Evolutionary conservation across 78 protist species (phyloP), one percentile per base, ranked within the genome.

Genomic region (Corallochytrium limacisporum): DNA sequence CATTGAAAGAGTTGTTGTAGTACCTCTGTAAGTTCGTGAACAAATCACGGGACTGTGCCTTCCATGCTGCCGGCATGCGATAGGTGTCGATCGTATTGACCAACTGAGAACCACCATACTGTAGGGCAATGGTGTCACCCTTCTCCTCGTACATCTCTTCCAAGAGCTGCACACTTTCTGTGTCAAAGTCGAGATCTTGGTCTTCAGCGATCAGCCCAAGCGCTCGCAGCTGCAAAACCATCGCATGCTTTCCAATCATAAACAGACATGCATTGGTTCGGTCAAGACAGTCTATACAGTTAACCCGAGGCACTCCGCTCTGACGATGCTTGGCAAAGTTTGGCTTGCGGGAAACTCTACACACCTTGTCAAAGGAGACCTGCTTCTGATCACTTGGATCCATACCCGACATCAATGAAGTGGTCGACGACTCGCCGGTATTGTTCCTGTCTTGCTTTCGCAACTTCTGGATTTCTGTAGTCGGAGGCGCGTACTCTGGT

Each of bases 271-370:
- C 65, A 71, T 93, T 92, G 28, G 99, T 96, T 12, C 99, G 79
- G 66, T 96, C 99, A 4, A 96, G 77, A n/a, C 98, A 89, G 66
- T 96, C 99, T 28, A 96, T 75, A 71, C 99, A 96, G 65, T 94
- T 94, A 47, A 85, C 81, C 13, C 98, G 82, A 18, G 84, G 75
- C 2, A 90, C 86, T 15, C 96, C 98, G 26, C 51, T 47, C 4
- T n/a, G n/a, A n/a, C n/a, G n/a, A 42, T 8, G 8, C 46, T 42
- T 42, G 46, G 46, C 46, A 8, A n/a, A n/a, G n/a, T n/a, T n/a
- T n/a, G n/a, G n/a, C n/a, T n/a, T n/a, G n/a, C n/a, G n/a, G n/a
- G n/a, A n/a, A n/a, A n/a, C n/a, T n/a, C n/a, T n/a, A n/a, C n/a
- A n/a, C n/a, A n/a, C n/a, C n/a, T n/a, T n/a, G n/a, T n/a, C n/a